Evolutionary conservation across 192 early-diverging fungal species (phyloP).

Genomic region (Linnemannia elongata): DNA sequence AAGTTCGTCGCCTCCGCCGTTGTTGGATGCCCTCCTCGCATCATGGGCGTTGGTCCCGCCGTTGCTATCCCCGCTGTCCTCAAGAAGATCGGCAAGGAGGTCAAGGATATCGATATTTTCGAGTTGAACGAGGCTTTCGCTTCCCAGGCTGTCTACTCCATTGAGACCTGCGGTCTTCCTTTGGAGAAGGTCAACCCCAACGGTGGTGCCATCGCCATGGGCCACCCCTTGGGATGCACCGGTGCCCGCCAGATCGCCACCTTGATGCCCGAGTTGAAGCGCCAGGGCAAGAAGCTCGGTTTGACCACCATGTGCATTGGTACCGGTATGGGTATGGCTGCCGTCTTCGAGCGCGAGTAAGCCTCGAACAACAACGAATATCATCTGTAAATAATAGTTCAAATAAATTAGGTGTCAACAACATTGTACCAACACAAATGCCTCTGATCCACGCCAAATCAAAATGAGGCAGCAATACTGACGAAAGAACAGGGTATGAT

Average conservation of each 20-base stretch:
- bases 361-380: not conserved
- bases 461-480: too few relatives aligned
- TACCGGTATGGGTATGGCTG: constrained; percentile 61
- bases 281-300: constrained; percentile 80
- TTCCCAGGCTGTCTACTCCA: constrained; percentile 94
- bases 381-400: constrained; percentile 9
- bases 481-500: too few relatives aligned
- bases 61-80: constrained; percentile 92
- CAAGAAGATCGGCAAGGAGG: constrained; percentile 80
- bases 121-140: constrained; percentile 99
- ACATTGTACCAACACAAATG: constrained; percentile 4
- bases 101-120: constrained; percentile 87
- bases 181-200: constrained; percentile 96
- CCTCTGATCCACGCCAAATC: too few relatives aligned
- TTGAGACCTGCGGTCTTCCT: constrained; percentile 89
- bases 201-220: constrained; percentile 98
- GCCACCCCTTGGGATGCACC: constrained; percentile 83
- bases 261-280: constrained; percentile 91
- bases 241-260: constrained; percentile 98
- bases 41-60: constrained; percentile 99
- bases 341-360: constrained; percentile 57
- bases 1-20: constrained; percentile 89
- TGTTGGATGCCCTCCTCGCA: constrained; percentile 91
- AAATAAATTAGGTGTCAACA: constrained; percentile 10
- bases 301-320: constrained; percentile 63